Base-by-base conservation (phyloP, 2,329 filamentous ascomycete genomes). In the Aspergillus sojae region DNA sequence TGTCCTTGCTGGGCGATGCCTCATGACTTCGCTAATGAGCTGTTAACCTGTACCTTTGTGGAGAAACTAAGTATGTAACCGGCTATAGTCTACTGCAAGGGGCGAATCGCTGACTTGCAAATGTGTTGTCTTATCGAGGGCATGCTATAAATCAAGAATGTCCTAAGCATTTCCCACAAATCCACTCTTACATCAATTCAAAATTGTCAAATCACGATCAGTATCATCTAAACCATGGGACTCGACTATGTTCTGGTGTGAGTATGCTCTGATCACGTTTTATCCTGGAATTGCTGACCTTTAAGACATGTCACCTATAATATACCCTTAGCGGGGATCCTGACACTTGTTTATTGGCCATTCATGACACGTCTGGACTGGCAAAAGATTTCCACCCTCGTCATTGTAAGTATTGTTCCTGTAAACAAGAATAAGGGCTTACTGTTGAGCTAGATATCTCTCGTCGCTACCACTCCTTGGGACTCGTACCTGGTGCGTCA, bases 401-500 rank as follows among this genome's bases (percentile, higher is more conserved):
- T 90, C 63, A 78, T 81, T 23, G 82, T 83, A 74, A 58, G 70
- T 60, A 19, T 4, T 5, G 14, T 19, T 26, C 26, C 26, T 58
- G 4, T 26, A 43, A 23, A 14, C 34, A 46, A 9, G 26, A 43
- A 28, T 11, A 9, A 7, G 16, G 14, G 6, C 23, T 50, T 26
- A 26, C 16, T 30, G 16, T 9, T 50, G 26, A 26, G 23, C 45
- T 63, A 84, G 79, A 82, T 91, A 67, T 89, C 90, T 23, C 87
- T 93, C 55, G 70, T 83, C 30, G 85, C 89, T 4, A 92, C 91
- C 0, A 87, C 89, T 30, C 91, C 91, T 36, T 93, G 90, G 90
- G 90, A 93, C 71, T 90, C 89, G 10, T 91, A 91, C 75, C 83
- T 93, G 46, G 90, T 93, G 69, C 85, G 83, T 67, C 86, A 82